Base-by-base conservation (phyloP, 257 asterid genomes). In the Dorcoceras hygrometricum region DNA sequence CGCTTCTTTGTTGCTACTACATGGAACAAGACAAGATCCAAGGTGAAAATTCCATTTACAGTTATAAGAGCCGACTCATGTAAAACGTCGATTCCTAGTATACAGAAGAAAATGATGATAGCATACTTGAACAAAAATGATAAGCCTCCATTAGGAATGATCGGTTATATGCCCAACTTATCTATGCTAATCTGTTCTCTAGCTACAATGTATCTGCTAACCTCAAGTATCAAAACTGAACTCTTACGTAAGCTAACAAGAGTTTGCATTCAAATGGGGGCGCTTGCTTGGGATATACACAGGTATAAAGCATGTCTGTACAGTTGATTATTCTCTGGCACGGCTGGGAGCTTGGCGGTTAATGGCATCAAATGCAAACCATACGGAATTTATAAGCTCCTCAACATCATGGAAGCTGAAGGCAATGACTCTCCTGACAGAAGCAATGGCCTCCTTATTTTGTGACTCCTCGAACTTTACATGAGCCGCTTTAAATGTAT, bases 371-470 rank as follows among this genome's bases (percentile, higher is more conserved):
- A 84, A 76, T 18, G 96, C 94, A 27, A 69, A 65, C 75, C 76
- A 73, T 55, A 88, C 85, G 80, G 90, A 78, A 22, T 73, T 87
- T 25, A 85, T 68, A 39, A 93, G 81, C 72, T 85, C 95, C 66
- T 78, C 87, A 27, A 90, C 76, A 36, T 90, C 87, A 77, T 90
- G 92, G 73, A 88, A 93, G 78, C 95, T 82, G 82, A 88, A 82
- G 74, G 88, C 95, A 8, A 90, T 71, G 20, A 80, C 97, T 75
- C 78, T 80, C 77, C 88, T 90, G 22, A 93, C 72, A 25, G 86
- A 84, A 62, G 43, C 62, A 22, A 86, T 75, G 53, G 78, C 87
- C 27, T 90, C 96, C 75, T 79, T 83, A 28, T 81, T 77, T 74
- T 65, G 83, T 28, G 89, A 77, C 79, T 83, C 77, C 67, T 73